Evolutionary conservation across 768 basidiomycete species (phyloP), one percentile per base, ranked within the genome.

Genomic region (Boletus barrowsii): DNA sequence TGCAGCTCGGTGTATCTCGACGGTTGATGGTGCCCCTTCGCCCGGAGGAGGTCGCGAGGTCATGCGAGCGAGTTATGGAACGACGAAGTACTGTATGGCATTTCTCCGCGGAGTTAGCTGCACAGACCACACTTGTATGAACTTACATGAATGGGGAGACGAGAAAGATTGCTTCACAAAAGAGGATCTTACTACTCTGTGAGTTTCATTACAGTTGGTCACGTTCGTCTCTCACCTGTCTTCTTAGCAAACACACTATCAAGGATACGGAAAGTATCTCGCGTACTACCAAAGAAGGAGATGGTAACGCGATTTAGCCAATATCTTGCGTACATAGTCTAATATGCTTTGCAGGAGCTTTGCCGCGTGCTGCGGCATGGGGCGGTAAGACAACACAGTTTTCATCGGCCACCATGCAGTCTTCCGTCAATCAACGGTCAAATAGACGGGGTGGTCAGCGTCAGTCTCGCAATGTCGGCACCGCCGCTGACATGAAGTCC

Each of bases 111-210:
- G 91, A 18, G 79, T 82, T 35, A 79, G 79, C 55, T 99, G 97
- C 71, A 81, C 85, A 54, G 93, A 93, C 64, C 87, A 90, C 62
- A 86, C 82, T 59, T 99, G 97, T 72, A 88, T 95, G 86, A 90
- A 91, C 68, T 75, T 95, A 42, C 97, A 99, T 68, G 97, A 98
- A 69, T 97, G 93, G 92, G 97, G 95, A 33, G 97, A 98, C 57
- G 96, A 98, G 72, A 90, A 93, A 52, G 97, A 99, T 70, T 95
- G 92, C 65, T 95, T 97, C 68, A 94, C 95, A 1, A 95, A 95
- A 73, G 94, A 98, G 69, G 96, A 98, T 71, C 76, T 96, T 54
- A 88, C 93, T 24, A 96, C 94, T 1, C 73, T 95, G 93, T 96
- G 67, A 44, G 83, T 79, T 42, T 55, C 52, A 49, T 58, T 57